These are phyloP conservation scores for Flaveria bidentis DNA, from an alignment of 129 eudicot genomes.

Conservation along the genomic window DNA sequence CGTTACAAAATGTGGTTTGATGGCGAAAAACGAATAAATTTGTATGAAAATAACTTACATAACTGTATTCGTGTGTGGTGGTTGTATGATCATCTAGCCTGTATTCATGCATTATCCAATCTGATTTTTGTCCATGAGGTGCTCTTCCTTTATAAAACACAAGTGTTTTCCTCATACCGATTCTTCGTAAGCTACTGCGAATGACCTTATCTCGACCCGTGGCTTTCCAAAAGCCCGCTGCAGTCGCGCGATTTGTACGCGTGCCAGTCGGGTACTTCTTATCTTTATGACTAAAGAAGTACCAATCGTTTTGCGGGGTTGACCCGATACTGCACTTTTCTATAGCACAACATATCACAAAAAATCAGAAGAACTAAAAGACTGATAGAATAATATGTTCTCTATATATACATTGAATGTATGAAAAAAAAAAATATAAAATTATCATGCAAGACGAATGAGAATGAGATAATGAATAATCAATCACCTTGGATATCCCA, in stretches of 20 bases:
- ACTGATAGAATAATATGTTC: no score
- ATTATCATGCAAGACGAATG: not conserved
- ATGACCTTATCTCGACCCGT: constrained; percentile 56
- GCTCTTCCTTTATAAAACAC: constrained; percentile 88
- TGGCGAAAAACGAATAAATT: not conserved
- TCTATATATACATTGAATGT: not conserved
- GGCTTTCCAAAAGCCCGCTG: constrained; percentile 62
- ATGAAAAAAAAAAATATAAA: not conserved
- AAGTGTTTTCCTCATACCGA: constrained; percentile 58
- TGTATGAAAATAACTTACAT: constrained; percentile 29
- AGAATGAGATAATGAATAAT: not conserved
- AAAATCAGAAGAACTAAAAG: no score
- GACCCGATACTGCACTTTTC: constrained; percentile 55
- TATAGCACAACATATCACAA: not conserved
- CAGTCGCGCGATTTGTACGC: constrained; percentile 52
- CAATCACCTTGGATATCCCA: constrained; percentile 63
- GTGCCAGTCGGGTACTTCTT: constrained; percentile 55
- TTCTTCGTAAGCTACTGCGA: constrained; percentile 41
- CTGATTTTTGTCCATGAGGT: constrained; percentile 85
- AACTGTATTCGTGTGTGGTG: constrained; percentile 33
- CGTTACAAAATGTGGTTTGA: not conserved
- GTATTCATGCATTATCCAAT: constrained; percentile 93
- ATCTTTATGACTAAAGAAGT: constrained; percentile 56
- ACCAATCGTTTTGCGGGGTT: constrained; percentile 59
- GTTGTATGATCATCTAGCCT: constrained; percentile 49